Base-by-base conservation (phyloP, 148 eudicot genomes). In the Fagopyrum esculentum region DNA sequence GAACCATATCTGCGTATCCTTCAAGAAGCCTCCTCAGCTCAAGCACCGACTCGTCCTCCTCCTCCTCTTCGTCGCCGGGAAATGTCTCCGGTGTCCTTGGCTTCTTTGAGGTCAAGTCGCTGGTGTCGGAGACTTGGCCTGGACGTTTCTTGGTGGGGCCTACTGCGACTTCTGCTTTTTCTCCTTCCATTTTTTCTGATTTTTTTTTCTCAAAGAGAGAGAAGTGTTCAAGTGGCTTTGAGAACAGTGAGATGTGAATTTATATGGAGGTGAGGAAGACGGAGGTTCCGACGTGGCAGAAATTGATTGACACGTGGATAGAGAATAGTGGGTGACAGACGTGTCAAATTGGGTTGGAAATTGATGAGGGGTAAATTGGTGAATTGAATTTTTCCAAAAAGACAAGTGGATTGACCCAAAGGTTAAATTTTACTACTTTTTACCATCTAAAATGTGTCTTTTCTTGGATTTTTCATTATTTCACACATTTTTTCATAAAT, bases 21-120 rank as follows among this genome's bases (percentile, higher is more conserved):
- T 86, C 88, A 15, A 89, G 80, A 35, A 89, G 87, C 77, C 82
- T 79, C 68, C 83, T 74, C 9, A 88, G 89, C 77, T 86, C 92
- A 40, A 56, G 44, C 63, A 8, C 71, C 19, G 83, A 74, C 8
- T 79, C 86, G 46, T 69, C 83, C 82, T 75, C 81, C 2, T 69
- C 83, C 82, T 73, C 81, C 2, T 78, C 85, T 48, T 77, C 82
- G 9, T 47, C 75, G 7, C 50, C 17, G 44, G 55, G 4, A 78
- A 6, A 59, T n/a, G 51, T 22, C n/a, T 52, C 59, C 19, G 50
- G 78, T 7, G 76, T 66, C 75, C 48, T 79, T 6, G 81, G 75
- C 16, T 59, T 79, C 75, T 79, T 75, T 35, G 9, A 13, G 52
- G 75, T 17, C 71, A 59, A 30, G 48, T 19, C 52, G 55, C 49